phyloP scores from a whole-genome alignment of 2,329 filamentous ascomycete genomes.

The Apiospora kogelbergensis region DNA sequence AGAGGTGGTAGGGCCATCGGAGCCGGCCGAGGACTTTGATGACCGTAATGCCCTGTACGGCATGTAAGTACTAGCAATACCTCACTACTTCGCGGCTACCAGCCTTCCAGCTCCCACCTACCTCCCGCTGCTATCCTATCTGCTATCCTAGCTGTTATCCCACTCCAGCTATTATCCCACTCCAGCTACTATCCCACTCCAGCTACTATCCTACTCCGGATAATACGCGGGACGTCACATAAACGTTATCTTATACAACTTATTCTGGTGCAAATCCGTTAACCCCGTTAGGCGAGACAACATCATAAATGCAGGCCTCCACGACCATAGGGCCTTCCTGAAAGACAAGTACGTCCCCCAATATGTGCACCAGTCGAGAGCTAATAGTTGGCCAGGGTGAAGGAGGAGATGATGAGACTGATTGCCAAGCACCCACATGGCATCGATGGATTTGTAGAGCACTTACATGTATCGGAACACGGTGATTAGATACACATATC shows the following conservation, averaged over 20 bases:
- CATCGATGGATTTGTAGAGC: conserved; percentile 14
- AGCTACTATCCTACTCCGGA: too few relatives aligned
- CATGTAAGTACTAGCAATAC: conserved; percentile 18
- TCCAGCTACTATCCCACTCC: too few relatives aligned
- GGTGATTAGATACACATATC: too few relatives aligned
- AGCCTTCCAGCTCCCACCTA: too few relatives aligned
- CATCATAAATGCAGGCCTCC: background rate
- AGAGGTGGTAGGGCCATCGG: conserved; percentile 11
- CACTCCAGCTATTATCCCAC: too few relatives aligned
- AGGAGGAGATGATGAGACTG: conserved; percentile 15
- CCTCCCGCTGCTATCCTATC: too few relatives aligned
- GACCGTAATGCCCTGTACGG: conserved; percentile 28
- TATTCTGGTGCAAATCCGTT: background rate
- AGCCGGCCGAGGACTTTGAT: conserved; percentile 26
- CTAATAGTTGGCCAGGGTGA: background rate
- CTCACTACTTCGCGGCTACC: too few relatives aligned
- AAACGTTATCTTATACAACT: too few relatives aligned
- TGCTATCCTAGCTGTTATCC: too few relatives aligned
- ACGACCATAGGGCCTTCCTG: background rate
- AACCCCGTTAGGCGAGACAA: background rate
- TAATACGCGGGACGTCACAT: too few relatives aligned
- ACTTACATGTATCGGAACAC: too few relatives aligned
- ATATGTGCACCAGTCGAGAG: too few relatives aligned
- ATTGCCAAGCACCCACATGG: conserved; percentile 14
- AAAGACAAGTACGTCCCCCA: conserved; percentile 4